These are phyloP conservation scores for Candida alai DNA, from an alignment of 805 yeast species.

Conservation along the genomic window DNA sequence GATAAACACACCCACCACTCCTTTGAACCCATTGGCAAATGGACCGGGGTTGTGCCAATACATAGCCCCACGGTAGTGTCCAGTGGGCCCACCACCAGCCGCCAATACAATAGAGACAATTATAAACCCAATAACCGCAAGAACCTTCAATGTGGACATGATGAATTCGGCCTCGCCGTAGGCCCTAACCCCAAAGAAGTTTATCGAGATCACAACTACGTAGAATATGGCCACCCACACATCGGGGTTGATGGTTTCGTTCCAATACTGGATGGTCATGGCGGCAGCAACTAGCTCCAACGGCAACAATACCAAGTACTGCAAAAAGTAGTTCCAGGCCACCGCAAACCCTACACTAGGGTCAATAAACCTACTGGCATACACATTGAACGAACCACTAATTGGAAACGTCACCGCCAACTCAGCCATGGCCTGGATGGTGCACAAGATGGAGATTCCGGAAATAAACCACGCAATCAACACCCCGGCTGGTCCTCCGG, in stretches of 20 bases:
- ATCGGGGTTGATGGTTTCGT: slow-evolving; percentile 26
- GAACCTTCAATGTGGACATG: slow-evolving; percentile 53
- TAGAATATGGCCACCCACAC: slow-evolving; percentile 37
- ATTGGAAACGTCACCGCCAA: slow-evolving; percentile 43
- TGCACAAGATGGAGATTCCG: slow-evolving; percentile 33
- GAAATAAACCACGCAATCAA: slow-evolving; percentile 37
- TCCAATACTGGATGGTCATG: slow-evolving; percentile 35
- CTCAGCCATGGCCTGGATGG: slow-evolving; percentile 44
- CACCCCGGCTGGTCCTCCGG: slow-evolving; percentile 40
- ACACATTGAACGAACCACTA: slow-evolving; percentile 45
- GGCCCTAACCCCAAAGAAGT: slow-evolving; percentile 33
- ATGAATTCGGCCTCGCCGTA: slow-evolving; percentile 65
- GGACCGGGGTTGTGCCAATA: slow-evolving; percentile 70
- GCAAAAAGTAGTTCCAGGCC: slow-evolving; percentile 68
- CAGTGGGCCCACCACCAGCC: slow-evolving; percentile 54
- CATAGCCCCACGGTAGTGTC: slow-evolving; percentile 52
- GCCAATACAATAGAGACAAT: slow-evolving; percentile 54
- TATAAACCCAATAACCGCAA: slow-evolving; percentile 57
- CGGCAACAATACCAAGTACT: slow-evolving; percentile 56
- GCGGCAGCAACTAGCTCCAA: slow-evolving; percentile 49
- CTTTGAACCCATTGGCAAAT: slow-evolving; percentile 61
- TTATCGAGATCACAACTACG: slow-evolving; percentile 28
- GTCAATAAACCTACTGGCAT: slow-evolving; percentile 62
- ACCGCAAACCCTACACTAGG: slow-evolving; percentile 69
- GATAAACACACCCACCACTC: slow-evolving; percentile 68